Percentiles rank a stretch among this genome's conserved stretches.
phyloP scores from a whole-genome alignment of 2,329 filamentous ascomycete species.

The Ophiostoma angusticollis region DNA sequence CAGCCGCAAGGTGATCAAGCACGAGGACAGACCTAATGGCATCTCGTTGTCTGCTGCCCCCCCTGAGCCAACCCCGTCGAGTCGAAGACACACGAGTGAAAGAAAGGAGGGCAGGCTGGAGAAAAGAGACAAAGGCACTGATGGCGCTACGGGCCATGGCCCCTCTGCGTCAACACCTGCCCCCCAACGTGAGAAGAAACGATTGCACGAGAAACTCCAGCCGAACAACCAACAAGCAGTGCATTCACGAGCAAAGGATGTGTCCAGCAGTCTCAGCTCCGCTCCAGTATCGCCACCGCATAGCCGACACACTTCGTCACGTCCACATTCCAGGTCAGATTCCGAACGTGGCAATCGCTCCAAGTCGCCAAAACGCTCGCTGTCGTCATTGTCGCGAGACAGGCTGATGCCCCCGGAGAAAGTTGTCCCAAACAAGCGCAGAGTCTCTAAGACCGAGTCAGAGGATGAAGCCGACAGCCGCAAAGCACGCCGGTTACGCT shows the following conservation, averaged over 20 bases:
- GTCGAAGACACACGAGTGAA: conserved; percentile 10
- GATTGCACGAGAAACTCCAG: conserved; percentile 25
- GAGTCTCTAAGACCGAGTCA: conserved; percentile 39
- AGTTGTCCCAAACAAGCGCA: conserved; percentile 37
- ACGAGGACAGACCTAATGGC: conserved; percentile 49
- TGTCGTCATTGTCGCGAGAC: conserved; percentile 29
- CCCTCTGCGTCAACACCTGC: conserved; percentile 13
- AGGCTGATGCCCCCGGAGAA: conserved; percentile 32
- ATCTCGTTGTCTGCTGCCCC: neutral
- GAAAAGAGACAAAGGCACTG: conserved; percentile 13
- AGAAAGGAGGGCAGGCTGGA: conserved; percentile 13
- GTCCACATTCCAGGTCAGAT: conserved; percentile 38
- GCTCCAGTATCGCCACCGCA: conserved; percentile 40
- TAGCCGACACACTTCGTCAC: conserved; percentile 27
- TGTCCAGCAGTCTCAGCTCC: conserved; percentile 45
- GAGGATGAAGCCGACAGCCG: conserved; percentile 44
- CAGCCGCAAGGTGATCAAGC: conserved; percentile 46
- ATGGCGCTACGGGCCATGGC: conserved; percentile 17
- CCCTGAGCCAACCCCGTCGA: neutral
- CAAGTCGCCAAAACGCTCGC: conserved; percentile 27
- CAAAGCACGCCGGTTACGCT: conserved; percentile 41
- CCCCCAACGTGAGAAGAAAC: conserved; percentile 37
- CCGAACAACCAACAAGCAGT: neutral
- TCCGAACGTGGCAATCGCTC: conserved; percentile 35
- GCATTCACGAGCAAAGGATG: conserved; percentile 29